Percentiles rank a stretch among this genome's conserved stretches.
Conservation (phyloP, 2,329 filamentous ascomycete genomes). For the Ophiostoma perfectum region DNA sequence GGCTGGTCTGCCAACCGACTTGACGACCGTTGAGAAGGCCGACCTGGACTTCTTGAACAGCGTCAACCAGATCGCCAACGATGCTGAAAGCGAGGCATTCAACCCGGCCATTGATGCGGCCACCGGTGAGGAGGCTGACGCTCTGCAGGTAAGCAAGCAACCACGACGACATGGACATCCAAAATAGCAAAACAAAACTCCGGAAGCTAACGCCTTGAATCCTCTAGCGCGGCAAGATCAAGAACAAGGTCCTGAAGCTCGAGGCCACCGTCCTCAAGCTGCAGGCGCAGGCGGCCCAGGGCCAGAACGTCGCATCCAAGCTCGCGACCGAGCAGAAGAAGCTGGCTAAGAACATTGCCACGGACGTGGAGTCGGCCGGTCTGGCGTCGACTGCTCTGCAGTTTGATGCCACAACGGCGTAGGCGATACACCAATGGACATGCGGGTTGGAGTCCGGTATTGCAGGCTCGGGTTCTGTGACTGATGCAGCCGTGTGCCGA, state of each 20-base stretch:
- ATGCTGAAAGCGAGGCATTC: conserved; percentile 1
- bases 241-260: conserved; percentile 9
- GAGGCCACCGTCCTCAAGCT: conserved; percentile 8
- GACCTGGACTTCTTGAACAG: conserved; percentile 3
- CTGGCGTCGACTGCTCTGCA: not conserved
- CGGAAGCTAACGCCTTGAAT: not conserved
- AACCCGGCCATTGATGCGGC: not conserved
- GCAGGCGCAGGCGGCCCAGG: not conserved
- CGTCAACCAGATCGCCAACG: conserved; percentile 7
- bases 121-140: not conserved
- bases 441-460: no score
- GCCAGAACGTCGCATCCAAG: not conserved
- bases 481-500: no score
- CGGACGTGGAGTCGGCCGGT: not conserved
- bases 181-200: not conserved
- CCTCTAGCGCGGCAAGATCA: not conserved
- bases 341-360: conserved; percentile 3
- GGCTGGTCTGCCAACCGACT: not conserved
- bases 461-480: no score
- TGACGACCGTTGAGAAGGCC: conserved; percentile 1
- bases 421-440: not conserved
- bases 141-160: not conserved
- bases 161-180: not conserved
- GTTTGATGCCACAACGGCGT: not conserved
- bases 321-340: not conserved